Evolutionary conservation across 495 filamentous ascomycete species (phyloP).

Genomic region (Talaromyces trachyspermus): DNA sequence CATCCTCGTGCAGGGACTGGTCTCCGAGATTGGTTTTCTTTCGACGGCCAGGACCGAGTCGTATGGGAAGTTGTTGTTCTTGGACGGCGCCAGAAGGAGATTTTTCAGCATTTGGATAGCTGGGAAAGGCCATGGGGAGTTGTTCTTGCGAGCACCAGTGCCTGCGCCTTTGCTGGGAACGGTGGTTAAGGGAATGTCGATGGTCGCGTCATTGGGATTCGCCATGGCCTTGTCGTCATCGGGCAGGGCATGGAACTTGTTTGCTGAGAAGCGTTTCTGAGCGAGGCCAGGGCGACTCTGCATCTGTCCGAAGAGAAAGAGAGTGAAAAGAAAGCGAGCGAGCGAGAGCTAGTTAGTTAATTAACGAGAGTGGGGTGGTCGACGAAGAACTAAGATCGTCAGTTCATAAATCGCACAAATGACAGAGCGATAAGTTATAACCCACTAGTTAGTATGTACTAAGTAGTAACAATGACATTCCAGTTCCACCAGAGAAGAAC

Average conservation of each 20-base stretch:
- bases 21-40: constrained; percentile 46
- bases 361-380: too few species aligned
- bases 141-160: constrained; percentile 35
- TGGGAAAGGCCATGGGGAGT: constrained; percentile 13
- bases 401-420: too few species aligned
- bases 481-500: too few species aligned
- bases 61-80: constrained; percentile 50
- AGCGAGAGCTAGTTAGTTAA: too few species aligned
- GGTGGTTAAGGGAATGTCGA: constrained; percentile 50
- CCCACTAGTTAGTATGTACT: too few species aligned
- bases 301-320: constrained; percentile 17
- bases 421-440: too few species aligned
- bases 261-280: constrained; percentile 31
- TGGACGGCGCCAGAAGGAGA: constrained; percentile 1
- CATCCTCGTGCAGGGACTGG: constrained; percentile 33
- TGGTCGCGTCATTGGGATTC: constrained; percentile 50
- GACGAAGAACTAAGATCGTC: too few species aligned
- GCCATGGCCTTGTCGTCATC: constrained; percentile 28
- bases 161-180: constrained; percentile 31
- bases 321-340: neutral
- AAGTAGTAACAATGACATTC: too few species aligned
- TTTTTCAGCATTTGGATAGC: constrained; percentile 12
- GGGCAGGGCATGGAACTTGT: constrained; percentile 42
- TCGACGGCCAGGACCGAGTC: constrained; percentile 30
- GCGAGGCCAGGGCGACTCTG: constrained; percentile 25